Evolutionary conservation across 768 basidiomycete genomes (phyloP), one percentile per base, ranked within the genome.

Genomic region (Suillus subluteus): DNA sequence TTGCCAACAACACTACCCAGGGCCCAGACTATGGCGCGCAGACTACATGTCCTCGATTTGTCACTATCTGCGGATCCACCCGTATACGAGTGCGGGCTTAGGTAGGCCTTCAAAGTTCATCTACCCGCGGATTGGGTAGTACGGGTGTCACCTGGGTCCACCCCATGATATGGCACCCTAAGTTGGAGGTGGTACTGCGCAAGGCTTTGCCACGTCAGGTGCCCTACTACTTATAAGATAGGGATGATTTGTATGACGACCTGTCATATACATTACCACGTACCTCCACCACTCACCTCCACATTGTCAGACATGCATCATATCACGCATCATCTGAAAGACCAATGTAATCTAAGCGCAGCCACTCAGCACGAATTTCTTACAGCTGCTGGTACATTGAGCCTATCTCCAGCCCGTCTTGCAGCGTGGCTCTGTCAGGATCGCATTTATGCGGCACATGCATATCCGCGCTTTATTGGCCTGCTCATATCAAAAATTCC

Each of bases 401-500:
- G 81, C 4, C 82, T 93, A 23, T 76, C 82, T 8, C 66, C 81
- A 15, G 67, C 76, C 1, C 80, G 82, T 32, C 84, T 93, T 18
- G 81, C 83, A 1, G 78, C 88, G 58, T 92, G 88, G 85, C 84
- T 92, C 66, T 82, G 85, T 16, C 91, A 93, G 69, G 91, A 93
- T 74, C 84, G 87, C 61, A 84, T 90, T 64, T 93, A 92, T 74
- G 91, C 90, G 40, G 86, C 86, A 1, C 87, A 88, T 64, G 91
- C 88, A 1, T 92, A 92, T 73, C 90, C 91, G 16, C 85, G 84
- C 62, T 91, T 90, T 79, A 86, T 91, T 68, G 89, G 88, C 35
- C 76, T 83, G 2, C 83, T 92, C 58, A 88, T 94, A 68, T 72
- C 86, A 8, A 81, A 82, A 43, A 86, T 92, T 66, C 88, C 88